Evolutionary conservation across 306 rosid genomes (phyloP).

Genomic region (Cucurbita maxima): DNA sequence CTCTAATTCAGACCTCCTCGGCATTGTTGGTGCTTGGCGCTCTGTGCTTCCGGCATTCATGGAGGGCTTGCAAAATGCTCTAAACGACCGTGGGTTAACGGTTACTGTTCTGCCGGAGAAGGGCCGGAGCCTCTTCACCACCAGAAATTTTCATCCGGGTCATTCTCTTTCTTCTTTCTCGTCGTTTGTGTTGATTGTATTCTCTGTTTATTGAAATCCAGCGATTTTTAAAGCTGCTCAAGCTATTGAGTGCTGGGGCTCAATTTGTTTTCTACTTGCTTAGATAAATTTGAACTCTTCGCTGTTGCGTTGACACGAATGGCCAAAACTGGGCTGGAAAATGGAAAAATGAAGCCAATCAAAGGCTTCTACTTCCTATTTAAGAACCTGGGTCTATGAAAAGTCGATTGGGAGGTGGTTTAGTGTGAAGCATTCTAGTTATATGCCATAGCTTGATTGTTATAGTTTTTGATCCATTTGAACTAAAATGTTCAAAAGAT

Average conservation of each 20-base stretch:
- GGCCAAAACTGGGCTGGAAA: neutral
- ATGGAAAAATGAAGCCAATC: neutral
- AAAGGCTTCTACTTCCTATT: neutral
- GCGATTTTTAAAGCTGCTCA: neutral
- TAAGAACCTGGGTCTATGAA: neutral
- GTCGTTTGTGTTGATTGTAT: neutral
- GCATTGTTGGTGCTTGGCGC: neutral
- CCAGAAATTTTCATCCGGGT: constrained; percentile 57
- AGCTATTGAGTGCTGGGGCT: neutral
- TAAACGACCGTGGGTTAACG: constrained; percentile 19
- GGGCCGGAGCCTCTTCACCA: constrained; percentile 60
- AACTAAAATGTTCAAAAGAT: neutral
- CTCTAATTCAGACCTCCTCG: neutral
- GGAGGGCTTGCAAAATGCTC: constrained; percentile 48
- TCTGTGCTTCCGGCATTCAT: constrained; percentile 9
- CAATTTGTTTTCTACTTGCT: neutral
- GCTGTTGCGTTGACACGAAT: neutral
- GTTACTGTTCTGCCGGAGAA: constrained; percentile 40
- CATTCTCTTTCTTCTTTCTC: neutral
- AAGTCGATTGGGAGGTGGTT: neutral
- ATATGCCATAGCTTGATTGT: neutral
- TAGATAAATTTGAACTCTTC: neutral
- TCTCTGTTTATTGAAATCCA: neutral
- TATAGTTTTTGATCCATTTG: neutral
- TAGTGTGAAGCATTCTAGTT: neutral